These are phyloP conservation scores for Micractinium conductrix DNA, from an alignment of 139 green algal species.

Conservation along the genomic window DNA sequence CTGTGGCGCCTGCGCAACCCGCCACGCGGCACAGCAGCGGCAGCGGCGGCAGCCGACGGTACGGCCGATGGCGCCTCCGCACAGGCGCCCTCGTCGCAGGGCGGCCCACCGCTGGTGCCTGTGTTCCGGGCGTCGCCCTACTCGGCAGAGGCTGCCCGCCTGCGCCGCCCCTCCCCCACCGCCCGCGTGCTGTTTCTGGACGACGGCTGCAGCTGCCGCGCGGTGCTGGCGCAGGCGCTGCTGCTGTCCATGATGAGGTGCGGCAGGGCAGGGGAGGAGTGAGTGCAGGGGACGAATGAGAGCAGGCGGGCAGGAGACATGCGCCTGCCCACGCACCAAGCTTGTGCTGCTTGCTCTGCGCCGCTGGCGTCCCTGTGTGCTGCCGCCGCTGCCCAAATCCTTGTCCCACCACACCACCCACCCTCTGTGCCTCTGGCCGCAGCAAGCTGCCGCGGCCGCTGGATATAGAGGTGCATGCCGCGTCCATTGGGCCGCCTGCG, in stretches of 20 bases:
- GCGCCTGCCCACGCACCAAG: no score
- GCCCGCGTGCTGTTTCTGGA: conserved; percentile 56
- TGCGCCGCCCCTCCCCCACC: not conserved
- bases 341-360: no score
- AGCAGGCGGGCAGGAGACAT: not conserved
- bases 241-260: conserved; percentile 38
- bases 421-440: not conserved
- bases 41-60: not conserved
- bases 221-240: conserved; percentile 50
- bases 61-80: not conserved
- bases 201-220: conserved; percentile 50
- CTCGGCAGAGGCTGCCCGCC: conserved; percentile 34
- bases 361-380: no score
- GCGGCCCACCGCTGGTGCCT: not conserved
- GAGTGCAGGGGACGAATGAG: no score
- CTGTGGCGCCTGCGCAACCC: conserved; percentile 2
- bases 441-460: conserved; percentile 27
- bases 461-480: conserved; percentile 40
- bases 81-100: not conserved
- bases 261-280: no score
- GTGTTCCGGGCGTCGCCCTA: conserved; percentile 47
- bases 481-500: conserved; percentile 43
- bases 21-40: not conserved
- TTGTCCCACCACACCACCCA: not conserved
- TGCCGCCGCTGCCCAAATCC: no score